Evolutionary conservation across 768 basidiomycete species (phyloP).

Genomic region (Leccinum uliginosum): DNA sequence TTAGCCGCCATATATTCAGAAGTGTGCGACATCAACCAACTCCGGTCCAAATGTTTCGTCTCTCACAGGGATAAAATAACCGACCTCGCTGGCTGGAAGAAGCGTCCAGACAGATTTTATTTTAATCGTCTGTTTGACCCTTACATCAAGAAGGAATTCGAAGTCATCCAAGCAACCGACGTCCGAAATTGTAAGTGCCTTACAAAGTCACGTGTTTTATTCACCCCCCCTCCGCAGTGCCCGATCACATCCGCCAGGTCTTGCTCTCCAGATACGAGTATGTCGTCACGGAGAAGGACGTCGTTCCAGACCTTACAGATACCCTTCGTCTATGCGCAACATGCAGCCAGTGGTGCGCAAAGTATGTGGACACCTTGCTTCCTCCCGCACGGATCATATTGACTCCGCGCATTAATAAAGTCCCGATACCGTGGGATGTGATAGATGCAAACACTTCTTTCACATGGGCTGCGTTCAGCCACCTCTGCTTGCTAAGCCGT

Average conservation of each 20-base stretch:
- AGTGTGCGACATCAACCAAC: constrained; percentile 90
- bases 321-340: constrained; percentile 78
- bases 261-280: constrained; percentile 87
- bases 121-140: constrained; percentile 95
- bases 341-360: constrained; percentile 87
- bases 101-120: constrained; percentile 92
- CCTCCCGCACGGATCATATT: constrained; percentile 17
- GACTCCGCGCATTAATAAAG: constrained; percentile 39
- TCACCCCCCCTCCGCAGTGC: constrained; percentile 49
- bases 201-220: constrained; percentile 19
- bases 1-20: constrained; percentile 96
- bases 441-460: constrained; percentile 88
- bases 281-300: constrained; percentile 91
- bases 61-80: constrained; percentile 94
- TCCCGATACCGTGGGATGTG: constrained; percentile 83
- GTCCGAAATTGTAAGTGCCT: constrained; percentile 78
- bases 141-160: constrained; percentile 97
- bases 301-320: constrained; percentile 87
- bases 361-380: constrained; percentile 43
- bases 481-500: constrained; percentile 85
- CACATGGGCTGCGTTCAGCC: constrained; percentile 95
- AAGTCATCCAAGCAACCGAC: constrained; percentile 82
- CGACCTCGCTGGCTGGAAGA: constrained; percentile 91
- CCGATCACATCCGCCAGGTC: constrained; percentile 72
- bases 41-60: constrained; percentile 91